Conservation (phyloP, 2,329 filamentous ascomycete species). For the Fusarium setosum region DNA sequence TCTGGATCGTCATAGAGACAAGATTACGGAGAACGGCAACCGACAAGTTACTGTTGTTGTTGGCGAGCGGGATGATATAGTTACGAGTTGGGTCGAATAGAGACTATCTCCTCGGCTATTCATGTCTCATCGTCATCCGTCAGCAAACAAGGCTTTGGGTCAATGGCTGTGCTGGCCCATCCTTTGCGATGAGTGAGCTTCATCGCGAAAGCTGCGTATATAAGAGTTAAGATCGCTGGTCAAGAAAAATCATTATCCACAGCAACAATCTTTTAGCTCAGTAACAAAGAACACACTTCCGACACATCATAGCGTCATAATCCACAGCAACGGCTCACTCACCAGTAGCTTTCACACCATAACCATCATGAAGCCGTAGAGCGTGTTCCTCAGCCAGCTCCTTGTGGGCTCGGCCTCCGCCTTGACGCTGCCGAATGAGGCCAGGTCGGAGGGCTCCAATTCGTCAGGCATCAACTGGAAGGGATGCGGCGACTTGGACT, state of each 20-base stretch:
- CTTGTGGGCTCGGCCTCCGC: neutral
- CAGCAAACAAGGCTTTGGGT: neutral
- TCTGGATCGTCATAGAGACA: neutral
- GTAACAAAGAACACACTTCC: too few relatives aligned
- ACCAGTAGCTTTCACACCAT: neutral
- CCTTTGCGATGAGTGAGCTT: neutral
- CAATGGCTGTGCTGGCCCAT: neutral
- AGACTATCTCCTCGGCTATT: neutral
- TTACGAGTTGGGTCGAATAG: neutral
- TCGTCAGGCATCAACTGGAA: slow-evolving; percentile 12
- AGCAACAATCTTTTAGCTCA: neutral
- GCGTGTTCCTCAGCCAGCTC: neutral
- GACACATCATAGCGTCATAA: too few relatives aligned
- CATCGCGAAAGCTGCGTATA: neutral
- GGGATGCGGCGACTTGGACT: slow-evolving; percentile 9
- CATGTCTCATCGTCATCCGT: neutral
- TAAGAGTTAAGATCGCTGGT: neutral
- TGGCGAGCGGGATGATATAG: neutral
- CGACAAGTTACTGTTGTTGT: neutral
- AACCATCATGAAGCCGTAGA: slow-evolving; percentile 7
- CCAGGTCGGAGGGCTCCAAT: neutral
- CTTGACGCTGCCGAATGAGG: neutral
- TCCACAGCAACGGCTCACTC: neutral
- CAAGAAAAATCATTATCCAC: neutral
- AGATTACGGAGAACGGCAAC: neutral